phyloP scores from a whole-genome alignment of 495 filamentous ascomycete genomes.

The Daldinia decipiens region DNA sequence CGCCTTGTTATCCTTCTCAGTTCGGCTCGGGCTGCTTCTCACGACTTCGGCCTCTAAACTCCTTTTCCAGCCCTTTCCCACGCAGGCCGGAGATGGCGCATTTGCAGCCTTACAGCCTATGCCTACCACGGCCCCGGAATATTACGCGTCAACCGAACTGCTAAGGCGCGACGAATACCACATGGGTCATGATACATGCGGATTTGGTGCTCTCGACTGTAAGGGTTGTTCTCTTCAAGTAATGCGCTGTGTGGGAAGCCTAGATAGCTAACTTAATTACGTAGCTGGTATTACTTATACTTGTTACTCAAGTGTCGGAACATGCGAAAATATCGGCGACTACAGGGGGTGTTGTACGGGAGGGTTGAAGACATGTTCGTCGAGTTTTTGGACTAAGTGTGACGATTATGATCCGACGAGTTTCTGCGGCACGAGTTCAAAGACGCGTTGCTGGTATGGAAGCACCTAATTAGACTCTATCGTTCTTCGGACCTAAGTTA shows the following conservation, averaged over 20 bases:
- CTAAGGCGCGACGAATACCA: constrained; percentile 27
- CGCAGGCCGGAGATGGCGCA: constrained; percentile 30
- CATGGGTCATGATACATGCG: constrained; percentile 41
- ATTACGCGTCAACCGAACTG: constrained; percentile 26
- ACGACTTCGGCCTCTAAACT: constrained; percentile 27
- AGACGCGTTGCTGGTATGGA: constrained; percentile 39
- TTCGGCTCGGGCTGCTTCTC: constrained; percentile 19
- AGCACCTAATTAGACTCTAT: background rate
- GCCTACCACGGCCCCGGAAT: constrained; percentile 29
- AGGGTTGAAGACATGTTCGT: constrained; percentile 30
- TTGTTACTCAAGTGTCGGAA: constrained; percentile 30
- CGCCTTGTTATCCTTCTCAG: constrained; percentile 11
- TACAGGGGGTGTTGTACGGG: constrained; percentile 36
- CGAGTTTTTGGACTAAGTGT: constrained; percentile 36
- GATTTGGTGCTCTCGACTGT: constrained; percentile 32
- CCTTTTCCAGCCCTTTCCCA: constrained; percentile 14
- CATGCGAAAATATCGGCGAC: constrained; percentile 34
- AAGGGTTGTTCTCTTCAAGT: background rate
- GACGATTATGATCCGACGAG: constrained; percentile 36
- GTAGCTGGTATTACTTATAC: constrained; percentile 30
- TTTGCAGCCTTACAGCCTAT: constrained; percentile 7
- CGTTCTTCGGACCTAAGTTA: background rate
- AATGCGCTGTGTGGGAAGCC: background rate
- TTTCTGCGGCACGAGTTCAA: constrained; percentile 16
- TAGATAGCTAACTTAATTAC: constrained; percentile 10